Conservation (phyloP, 495 filamentous ascomycete species). For the Talaromyces trachyspermus region DNA sequence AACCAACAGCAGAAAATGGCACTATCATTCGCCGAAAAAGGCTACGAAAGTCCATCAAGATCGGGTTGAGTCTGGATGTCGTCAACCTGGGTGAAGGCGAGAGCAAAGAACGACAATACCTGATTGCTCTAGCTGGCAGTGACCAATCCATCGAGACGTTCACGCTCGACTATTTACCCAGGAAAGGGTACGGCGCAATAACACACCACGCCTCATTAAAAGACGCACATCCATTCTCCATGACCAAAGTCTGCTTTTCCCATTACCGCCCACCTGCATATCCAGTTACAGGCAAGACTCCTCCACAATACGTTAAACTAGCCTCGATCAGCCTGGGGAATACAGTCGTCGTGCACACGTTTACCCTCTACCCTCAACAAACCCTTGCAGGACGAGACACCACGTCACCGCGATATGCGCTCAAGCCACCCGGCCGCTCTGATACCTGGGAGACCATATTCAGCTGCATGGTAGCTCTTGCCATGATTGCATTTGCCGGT, state of each 20-base stretch:
- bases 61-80: constrained; percentile 68
- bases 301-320: constrained; percentile 62
- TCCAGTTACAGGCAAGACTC: constrained; percentile 34
- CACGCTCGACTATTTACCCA: constrained; percentile 54
- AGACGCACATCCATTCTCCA: constrained; percentile 73
- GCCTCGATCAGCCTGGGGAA: constrained; percentile 81
- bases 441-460: constrained; percentile 39
- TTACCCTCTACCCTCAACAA: constrained; percentile 54
- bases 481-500: constrained; percentile 48
- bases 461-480: constrained; percentile 40
- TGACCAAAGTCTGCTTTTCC: constrained; percentile 80
- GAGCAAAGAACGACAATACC: constrained; percentile 58
- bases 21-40: constrained; percentile 42
- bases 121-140: constrained; percentile 75
- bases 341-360: constrained; percentile 75
- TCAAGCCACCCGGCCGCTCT: constrained; percentile 48
- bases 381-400: constrained; percentile 15
- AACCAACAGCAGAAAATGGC: constrained; percentile 12
- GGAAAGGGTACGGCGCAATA: constrained; percentile 50
- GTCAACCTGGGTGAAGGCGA: constrained; percentile 52
- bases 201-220: constrained; percentile 55
- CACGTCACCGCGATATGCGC: constrained; percentile 57
- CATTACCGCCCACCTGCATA: constrained; percentile 53
- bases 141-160: constrained; percentile 74
- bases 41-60: constrained; percentile 50